Base-by-base conservation (phyloP, 768 basidiomycete genomes). In the Rickenella mellea region DNA sequence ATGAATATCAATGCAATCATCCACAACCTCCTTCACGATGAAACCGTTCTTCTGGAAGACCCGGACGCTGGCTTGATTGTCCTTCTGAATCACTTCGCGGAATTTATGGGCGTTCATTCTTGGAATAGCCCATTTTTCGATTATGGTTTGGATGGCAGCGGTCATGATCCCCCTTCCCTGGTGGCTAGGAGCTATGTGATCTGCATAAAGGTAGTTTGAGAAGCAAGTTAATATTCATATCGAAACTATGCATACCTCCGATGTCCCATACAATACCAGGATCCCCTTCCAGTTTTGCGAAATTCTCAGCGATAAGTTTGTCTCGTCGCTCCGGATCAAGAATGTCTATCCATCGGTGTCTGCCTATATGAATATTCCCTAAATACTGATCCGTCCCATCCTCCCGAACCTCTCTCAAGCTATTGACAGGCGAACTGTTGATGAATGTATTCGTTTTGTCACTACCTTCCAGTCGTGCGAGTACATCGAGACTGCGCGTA, bases 151-250 rank as follows among this genome's bases (percentile, higher is more conserved):
- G 26, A 87, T 52, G 0, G 71, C 80, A n/a, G 72, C 74, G 19
- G 73, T 71, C 85, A 86, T 86, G 47, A 87, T 83, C 0, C 83
- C 82, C 48, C 61, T 67, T 24, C 80, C 68, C 43, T 84, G 82
- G 51, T 81, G 72, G 26, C 69, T 71, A 12, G 75, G 65, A 5
- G 67, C 71, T 30, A 85, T 57, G 47, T 70, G 83, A 52, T 81
- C 83, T 82, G 51, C 44, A 42, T 35, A 42, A n/a, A n/a, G n/a
- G n/a, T n/a, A 5, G n/a, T 26, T 6, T 24, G 27, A 31, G 30
- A 17, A 31, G 6, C 17, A n/a, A 22, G 10, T n/a, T n/a, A n/a
- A n/a, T n/a, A n/a, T n/a, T n/a, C n/a, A n/a, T 12, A 29, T 30
- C 9, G 30, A 25, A 10, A 11, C 5, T 21, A 17, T 6, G 31